Conservation (phyloP, 139 green algal genomes). For the Spirogloea muscicola region DNA sequence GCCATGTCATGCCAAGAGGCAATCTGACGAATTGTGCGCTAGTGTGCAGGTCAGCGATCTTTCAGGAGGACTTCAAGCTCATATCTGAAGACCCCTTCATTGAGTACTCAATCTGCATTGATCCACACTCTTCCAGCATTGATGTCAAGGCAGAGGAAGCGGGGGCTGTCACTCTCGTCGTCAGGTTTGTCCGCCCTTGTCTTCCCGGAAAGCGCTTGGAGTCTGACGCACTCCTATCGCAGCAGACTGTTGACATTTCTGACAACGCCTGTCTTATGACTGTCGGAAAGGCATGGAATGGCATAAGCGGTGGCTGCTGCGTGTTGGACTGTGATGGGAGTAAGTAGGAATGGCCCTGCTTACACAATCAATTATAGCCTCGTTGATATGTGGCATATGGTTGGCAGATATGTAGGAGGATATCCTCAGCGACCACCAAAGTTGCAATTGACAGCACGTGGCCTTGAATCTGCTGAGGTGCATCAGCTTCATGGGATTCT, state of each 20-base stretch:
- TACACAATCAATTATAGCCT: no score
- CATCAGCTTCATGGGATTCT: background rate
- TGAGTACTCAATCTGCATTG: slow-evolving; percentile 11
- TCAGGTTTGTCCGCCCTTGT: background rate
- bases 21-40: no score
- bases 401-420: slow-evolving; percentile 9
- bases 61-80: slow-evolving; percentile 12
- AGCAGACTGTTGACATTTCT: no score
- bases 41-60: slow-evolving; percentile 10
- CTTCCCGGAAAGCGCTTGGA: no score
- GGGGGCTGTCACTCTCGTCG: slow-evolving; percentile 1
- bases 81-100: slow-evolving; percentile 4
- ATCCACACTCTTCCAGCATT: background rate
- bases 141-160: slow-evolving; percentile 1
- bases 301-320: no score
- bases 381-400: no score
- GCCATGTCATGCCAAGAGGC: no score
- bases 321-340: no score
- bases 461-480: background rate
- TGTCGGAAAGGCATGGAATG: no score
- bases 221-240: no score
- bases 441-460: slow-evolving; percentile 1
- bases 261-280: no score
- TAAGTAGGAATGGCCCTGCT: no score
- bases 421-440: slow-evolving; percentile 19